Evolutionary conservation across 1,284 basidiomycete species (phyloP).

Genomic region (Vanrija pseudolonga): DNA sequence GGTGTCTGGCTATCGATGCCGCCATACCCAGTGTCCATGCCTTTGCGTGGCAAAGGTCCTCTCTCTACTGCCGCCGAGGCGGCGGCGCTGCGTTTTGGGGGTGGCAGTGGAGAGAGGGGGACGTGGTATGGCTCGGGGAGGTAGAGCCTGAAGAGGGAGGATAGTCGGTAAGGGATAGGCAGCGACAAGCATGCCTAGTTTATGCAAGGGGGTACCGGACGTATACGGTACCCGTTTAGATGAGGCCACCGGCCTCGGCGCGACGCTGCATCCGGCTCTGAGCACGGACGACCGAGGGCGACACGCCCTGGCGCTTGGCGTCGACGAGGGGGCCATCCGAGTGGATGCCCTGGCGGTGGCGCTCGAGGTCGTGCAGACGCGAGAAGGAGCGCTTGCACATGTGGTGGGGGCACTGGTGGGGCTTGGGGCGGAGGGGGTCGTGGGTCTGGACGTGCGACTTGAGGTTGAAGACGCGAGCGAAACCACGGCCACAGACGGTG

Average conservation of each 20-base stretch:
- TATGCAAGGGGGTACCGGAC: slow-evolving; percentile 12
- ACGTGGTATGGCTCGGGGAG: slow-evolving; percentile 33
- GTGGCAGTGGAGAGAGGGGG: slow-evolving; percentile 20
- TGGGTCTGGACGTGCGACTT: slow-evolving; percentile 51
- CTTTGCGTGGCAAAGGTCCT: slow-evolving; percentile 41
- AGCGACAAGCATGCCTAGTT: slow-evolving; percentile 41
- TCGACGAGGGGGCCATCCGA: slow-evolving; percentile 49
- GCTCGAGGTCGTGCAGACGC: slow-evolving; percentile 50
- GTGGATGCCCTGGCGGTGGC: slow-evolving; percentile 51
- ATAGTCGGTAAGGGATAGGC: slow-evolving; percentile 12
- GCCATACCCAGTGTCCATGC: slow-evolving; percentile 45
- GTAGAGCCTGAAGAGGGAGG: slow-evolving; percentile 33
- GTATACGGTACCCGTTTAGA: slow-evolving; percentile 22
- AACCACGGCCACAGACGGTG: slow-evolving; percentile 47
- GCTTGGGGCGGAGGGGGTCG: slow-evolving; percentile 49
- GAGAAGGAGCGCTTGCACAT: slow-evolving; percentile 49
- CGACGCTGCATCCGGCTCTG: slow-evolving; percentile 42
- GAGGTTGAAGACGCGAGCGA: slow-evolving; percentile 50
- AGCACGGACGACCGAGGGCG: slow-evolving; percentile 44
- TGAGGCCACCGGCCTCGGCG: slow-evolving; percentile 39
- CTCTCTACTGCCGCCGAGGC: slow-evolving; percentile 33
- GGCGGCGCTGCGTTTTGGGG: slow-evolving; percentile 49
- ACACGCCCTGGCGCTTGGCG: slow-evolving; percentile 45
- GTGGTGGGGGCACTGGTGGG: slow-evolving; percentile 47
- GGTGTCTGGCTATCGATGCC: slow-evolving; percentile 42